Percentiles rank a stretch among this genome's conserved stretches.
Evolutionary conservation across 371 early-diverging fungal genomes (phyloP).

Genomic region (Choanephora cucurbitarum): DNA sequence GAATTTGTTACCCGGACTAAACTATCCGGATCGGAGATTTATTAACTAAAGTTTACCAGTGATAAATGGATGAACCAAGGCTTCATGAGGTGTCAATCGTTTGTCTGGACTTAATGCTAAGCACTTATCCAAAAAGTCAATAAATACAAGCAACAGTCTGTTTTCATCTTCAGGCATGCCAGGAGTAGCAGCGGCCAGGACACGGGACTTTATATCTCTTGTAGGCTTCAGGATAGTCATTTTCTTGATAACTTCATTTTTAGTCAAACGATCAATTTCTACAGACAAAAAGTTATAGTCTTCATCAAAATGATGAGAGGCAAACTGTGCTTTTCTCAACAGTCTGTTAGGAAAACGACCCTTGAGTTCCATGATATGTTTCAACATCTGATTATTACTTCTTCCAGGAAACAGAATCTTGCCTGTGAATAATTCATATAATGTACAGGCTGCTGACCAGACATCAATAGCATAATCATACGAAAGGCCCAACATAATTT

Average conservation of each 20-base stretch:
- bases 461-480: conserved; percentile 92
- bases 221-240: conserved; percentile 68
- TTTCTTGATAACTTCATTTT: conserved; percentile 70
- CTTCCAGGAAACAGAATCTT: conserved; percentile 93
- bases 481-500: conserved; percentile 93
- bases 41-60: conserved; percentile 40
- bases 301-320: conserved; percentile 85
- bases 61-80: conserved; percentile 90
- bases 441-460: conserved; percentile 98
- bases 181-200: conserved; percentile 52
- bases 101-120: conserved; percentile 88
- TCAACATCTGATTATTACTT: conserved; percentile 95
- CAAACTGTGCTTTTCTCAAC: conserved; percentile 82
- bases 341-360: conserved; percentile 86
- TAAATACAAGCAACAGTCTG: conserved; percentile 55
- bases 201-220: conserved; percentile 69
- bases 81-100: conserved; percentile 90
- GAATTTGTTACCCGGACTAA: not conserved
- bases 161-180: conserved; percentile 60
- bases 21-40: not conserved
- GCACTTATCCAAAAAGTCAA: conserved; percentile 86
- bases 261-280: conserved; percentile 71
- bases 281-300: conserved; percentile 65
- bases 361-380: conserved; percentile 90
- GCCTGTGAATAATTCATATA: conserved; percentile 96